Conservation (phyloP, 768 basidiomycete species). For the Hygrophoropsis aurantiaca region DNA sequence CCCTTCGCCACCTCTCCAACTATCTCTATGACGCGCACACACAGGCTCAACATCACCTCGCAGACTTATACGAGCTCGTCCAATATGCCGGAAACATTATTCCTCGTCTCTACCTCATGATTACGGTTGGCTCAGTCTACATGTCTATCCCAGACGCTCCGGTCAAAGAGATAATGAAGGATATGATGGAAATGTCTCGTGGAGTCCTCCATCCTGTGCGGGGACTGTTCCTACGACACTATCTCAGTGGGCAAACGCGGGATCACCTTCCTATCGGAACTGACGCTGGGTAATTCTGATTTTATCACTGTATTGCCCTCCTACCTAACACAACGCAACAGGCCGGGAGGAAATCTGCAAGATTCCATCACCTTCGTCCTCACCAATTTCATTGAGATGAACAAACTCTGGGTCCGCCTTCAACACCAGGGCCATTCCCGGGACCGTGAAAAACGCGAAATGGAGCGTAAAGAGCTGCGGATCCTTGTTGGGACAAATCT, state of each 20-base stretch:
- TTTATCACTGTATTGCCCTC: not conserved
- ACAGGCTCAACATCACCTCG: conserved; percentile 89
- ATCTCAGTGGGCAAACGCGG: conserved; percentile 94
- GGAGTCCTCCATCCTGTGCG: conserved; percentile 97
- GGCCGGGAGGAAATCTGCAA: conserved; percentile 85
- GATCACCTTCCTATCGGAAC: conserved; percentile 91
- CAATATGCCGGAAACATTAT: conserved; percentile 98
- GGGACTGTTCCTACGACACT: conserved; percentile 93
- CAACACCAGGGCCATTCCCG: conserved; percentile 98
- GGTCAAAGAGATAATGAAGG: conserved; percentile 99
- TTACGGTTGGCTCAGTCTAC: conserved; percentile 98
- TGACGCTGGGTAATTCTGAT: conserved; percentile 67
- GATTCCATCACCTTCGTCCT: conserved; percentile 96
- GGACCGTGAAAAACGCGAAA: conserved; percentile 95
- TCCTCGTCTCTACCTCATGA: conserved; percentile 95
- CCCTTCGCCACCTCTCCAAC: conserved; percentile 89
- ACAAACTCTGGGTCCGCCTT: conserved; percentile 98
- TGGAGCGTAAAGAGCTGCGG: conserved; percentile 92
- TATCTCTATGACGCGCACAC: conserved; percentile 97
- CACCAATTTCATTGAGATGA: conserved; percentile 99
- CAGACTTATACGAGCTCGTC: conserved; percentile 98
- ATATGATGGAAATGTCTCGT: conserved; percentile 99
- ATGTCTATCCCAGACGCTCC: conserved; percentile 98
- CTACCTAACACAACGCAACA: conserved; percentile 28
- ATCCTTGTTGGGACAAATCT: conserved; percentile 98